A percentile compares a stretch with the other conserved stretches of the same genome.
Evolutionary conservation across 768 basidiomycete genomes (phyloP).

Genomic region (Calocera viscosa): DNA sequence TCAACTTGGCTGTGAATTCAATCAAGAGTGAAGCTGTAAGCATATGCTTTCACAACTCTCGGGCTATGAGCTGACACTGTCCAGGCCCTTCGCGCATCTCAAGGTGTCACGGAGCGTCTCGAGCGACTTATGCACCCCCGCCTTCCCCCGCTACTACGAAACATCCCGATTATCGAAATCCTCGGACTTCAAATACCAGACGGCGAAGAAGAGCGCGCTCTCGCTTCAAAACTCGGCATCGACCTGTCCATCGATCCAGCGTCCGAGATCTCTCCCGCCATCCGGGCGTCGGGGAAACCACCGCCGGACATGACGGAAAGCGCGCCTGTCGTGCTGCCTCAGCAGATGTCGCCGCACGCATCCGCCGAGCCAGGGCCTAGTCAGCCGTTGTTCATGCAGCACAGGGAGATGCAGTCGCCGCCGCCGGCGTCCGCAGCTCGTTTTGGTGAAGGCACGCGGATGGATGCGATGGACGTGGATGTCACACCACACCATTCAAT

Average conservation of each 20-base stretch:
- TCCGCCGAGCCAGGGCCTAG: neutral
- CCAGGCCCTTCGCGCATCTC: neutral
- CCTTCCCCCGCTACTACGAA: constrained; percentile 58
- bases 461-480: constrained; percentile 2
- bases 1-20: neutral
- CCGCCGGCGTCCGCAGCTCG: neutral
- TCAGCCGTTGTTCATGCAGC: neutral
- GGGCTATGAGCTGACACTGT: neutral
- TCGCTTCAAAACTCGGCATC: constrained; percentile 21
- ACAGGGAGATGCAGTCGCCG: neutral
- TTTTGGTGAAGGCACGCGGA: neutral
- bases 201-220: constrained; percentile 32
- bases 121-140: constrained; percentile 68
- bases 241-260: neutral
- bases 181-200: constrained; percentile 53
- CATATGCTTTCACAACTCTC: neutral
- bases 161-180: constrained; percentile 49
- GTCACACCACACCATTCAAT: neutral
- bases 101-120: constrained; percentile 21
- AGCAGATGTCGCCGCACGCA: constrained; percentile 1
- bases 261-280: neutral
- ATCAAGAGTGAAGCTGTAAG: neutral
- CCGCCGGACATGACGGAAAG: neutral
- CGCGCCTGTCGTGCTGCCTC: neutral
- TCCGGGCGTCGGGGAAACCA: neutral